A percentile compares a stretch with the other conserved stretches of the same genome.
Conservation (phyloP, 257 asterid genomes). For the Paraleonurus japonicus region DNA sequence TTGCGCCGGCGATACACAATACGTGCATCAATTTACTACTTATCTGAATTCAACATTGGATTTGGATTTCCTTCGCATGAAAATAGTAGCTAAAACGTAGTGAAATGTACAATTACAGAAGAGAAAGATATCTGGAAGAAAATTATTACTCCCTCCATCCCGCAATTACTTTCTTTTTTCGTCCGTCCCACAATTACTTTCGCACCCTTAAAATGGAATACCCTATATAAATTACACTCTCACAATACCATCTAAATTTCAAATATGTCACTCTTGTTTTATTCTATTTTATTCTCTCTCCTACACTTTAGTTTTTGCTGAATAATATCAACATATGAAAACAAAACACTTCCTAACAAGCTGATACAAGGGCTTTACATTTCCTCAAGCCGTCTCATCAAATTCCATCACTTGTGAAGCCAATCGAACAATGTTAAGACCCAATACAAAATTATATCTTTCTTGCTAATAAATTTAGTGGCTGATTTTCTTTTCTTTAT, state of each 20-base stretch:
- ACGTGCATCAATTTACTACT: too few relatives aligned
- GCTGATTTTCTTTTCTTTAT: not conserved
- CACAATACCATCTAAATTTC: too few relatives aligned
- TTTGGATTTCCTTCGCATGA: not conserved
- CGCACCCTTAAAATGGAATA: too few relatives aligned
- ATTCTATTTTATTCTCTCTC: too few relatives aligned
- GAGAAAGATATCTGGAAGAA: conserved; percentile 16
- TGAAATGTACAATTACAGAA: not conserved
- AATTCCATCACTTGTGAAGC: conserved; percentile 73
- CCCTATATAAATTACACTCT: too few relatives aligned
- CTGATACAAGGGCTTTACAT: conserved; percentile 33
- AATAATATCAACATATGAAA: conserved; percentile 24
- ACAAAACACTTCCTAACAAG: conserved; percentile 17
- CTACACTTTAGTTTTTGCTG: too few relatives aligned
- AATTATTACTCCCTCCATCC: too few relatives aligned
- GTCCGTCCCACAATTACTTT: too few relatives aligned
- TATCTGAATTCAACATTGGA: too few relatives aligned
- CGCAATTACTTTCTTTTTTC: too few relatives aligned
- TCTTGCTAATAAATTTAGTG: not conserved
- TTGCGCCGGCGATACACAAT: too few relatives aligned
- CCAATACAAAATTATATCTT: not conserved
- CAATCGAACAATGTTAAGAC: conserved; percentile 25
- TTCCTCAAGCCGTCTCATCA: conserved; percentile 59
- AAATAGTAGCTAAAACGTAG: not conserved
- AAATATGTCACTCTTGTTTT: too few relatives aligned